Evolutionary conservation across 768 basidiomycete species (phyloP), one percentile per base, ranked within the genome.

Genomic region (Hemileccinum impolitum): DNA sequence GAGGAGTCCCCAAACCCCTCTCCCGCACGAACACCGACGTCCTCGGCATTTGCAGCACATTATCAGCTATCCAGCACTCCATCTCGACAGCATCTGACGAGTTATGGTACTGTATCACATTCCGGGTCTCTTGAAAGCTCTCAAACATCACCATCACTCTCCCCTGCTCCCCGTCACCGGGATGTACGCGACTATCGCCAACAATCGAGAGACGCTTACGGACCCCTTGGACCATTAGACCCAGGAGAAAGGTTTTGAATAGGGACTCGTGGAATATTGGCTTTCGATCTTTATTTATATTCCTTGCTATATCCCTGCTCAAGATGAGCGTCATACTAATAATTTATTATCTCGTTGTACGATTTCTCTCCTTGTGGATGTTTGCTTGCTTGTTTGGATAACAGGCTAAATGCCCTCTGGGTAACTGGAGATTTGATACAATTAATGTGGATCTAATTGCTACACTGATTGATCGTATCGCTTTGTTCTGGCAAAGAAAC

Each of bases 51-150:
- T 21, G 67, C 74, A 2, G 67, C 79, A 18, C 79, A 84, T 41
- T 88, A 82, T 59, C 86, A 86, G 57, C 72, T 87, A 31, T 70
- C 78, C 9, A 83, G 88, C 58, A 81, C 82, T 57, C 57, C 56
- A 21, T 69, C 66, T 11, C 61, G 63, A n/a, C 66, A 58, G 2
- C 54, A 59, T 35, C 23, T 67, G 45, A 54, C 55, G 51, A 79
- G 80, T 6, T 85, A 85, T 59, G 72, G 78, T 17, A 76, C 82
- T 10, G 62, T 81, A 51, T 73, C 77, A 30, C 73, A 75, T 54
- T 73, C 82, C 40, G 69, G 65, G 9, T 78, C 83, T 35, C 43
- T 57, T 21, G 56, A 54, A 18, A 43, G 45, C 44, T 39, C 49
- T 43, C 58, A 55, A 53, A 55, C 59, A 3, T 59, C 51, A 43